Conservation (phyloP, 31 red algal species). For the Porphyra umbilicalis region DNA sequence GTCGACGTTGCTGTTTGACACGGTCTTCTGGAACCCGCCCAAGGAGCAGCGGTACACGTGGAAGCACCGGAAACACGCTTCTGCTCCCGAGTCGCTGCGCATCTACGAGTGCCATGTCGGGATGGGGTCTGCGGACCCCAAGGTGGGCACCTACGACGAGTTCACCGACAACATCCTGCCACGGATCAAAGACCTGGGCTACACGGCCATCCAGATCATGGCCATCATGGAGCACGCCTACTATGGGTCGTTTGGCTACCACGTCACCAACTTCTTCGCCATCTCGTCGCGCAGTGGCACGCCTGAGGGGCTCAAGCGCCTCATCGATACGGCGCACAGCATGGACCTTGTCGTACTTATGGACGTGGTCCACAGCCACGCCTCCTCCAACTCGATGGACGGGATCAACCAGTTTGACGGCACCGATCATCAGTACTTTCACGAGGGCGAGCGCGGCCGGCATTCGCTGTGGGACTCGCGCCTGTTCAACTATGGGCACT, state of each 20-base stretch:
- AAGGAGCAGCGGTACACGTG: conserved; percentile 64
- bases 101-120: conserved; percentile 98
- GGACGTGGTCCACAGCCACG: conserved; percentile 96
- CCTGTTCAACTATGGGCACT: conserved; percentile 95
- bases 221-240: conserved; percentile 99
- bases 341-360: conserved; percentile 81
- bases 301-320: conserved; percentile 90
- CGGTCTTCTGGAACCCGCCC: conserved; percentile 88
- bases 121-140: conserved; percentile 75
- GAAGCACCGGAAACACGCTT: conserved; percentile 39
- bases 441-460: conserved; percentile 80
- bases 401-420: conserved; percentile 97
- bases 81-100: conserved; percentile 31
- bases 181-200: conserved; percentile 74
- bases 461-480: conserved; percentile 90
- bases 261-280: conserved; percentile 99
- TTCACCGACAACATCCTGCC: conserved; percentile 93
- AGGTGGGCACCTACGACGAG: conserved; percentile 79
- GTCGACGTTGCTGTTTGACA: conserved; percentile 70
- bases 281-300: conserved; percentile 58
- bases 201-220: conserved; percentile 97
- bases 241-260: conserved; percentile 97
- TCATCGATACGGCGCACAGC: conserved; percentile 91
- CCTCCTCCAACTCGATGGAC: conserved; percentile 85
- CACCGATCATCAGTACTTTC: conserved; percentile 95